A percentile compares a stretch with the other conserved stretches of the same genome.
phyloP scores from a whole-genome alignment of 805 yeast species.

The Spathaspora arborariae region DNA sequence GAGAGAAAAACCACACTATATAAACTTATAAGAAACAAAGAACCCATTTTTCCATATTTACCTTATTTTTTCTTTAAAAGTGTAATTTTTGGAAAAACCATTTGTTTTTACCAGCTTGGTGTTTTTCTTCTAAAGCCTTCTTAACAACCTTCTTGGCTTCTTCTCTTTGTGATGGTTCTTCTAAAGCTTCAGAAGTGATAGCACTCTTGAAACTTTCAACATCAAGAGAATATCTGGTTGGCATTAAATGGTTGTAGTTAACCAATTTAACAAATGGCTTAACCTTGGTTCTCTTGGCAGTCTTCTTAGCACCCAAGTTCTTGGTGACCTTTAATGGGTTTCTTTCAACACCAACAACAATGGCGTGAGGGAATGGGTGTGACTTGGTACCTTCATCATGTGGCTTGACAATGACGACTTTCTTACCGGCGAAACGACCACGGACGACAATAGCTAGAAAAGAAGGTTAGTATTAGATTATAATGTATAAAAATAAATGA shows the following conservation, averaged over 20 bases:
- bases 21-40: background rate
- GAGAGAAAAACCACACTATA: background rate
- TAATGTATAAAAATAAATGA: background rate
- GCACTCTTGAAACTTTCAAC: conserved; percentile 91
- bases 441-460: conserved; percentile 92
- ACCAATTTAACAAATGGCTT: conserved; percentile 99
- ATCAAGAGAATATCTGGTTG: conserved; percentile 98
- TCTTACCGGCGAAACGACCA: conserved; percentile 99
- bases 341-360: conserved; percentile 99
- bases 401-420: conserved; percentile 97
- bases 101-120: conserved; percentile 99
- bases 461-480: conserved; percentile 24
- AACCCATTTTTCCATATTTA: background rate
- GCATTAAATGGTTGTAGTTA: conserved; percentile 99
- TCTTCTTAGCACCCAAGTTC: conserved; percentile 92
- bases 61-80: conserved; percentile 49
- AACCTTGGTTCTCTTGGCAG: conserved; percentile 94
- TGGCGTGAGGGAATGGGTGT: conserved; percentile 98
- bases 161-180: conserved; percentile 97
- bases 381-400: conserved; percentile 98
- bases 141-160: conserved; percentile 98
- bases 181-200: conserved; percentile 89
- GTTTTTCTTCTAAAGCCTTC: conserved; percentile 99
- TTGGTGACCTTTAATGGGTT: conserved; percentile 96
- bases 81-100: conserved; percentile 99